Evolutionary conservation across 768 basidiomycete genomes (phyloP).

Genomic region (Termitomyces bulborhizus): DNA sequence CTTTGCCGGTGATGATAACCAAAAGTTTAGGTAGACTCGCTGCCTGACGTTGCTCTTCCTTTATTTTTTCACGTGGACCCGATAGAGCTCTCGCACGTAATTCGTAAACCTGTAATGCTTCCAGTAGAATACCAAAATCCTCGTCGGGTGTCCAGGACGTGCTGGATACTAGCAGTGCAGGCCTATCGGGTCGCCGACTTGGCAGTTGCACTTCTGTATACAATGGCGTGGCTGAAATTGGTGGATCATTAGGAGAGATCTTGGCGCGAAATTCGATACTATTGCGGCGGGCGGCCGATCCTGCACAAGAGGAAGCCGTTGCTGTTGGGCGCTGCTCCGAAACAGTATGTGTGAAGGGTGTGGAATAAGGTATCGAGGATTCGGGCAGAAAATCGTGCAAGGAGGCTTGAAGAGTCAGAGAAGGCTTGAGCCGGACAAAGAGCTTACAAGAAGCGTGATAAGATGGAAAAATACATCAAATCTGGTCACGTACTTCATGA

Average conservation of each 20-base stretch:
- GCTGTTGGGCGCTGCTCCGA: conserved; percentile 18
- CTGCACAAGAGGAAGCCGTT: conserved; percentile 2
- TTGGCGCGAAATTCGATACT: conserved; percentile 12
- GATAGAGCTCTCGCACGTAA: conserved; percentile 32
- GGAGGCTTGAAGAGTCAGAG: conserved; percentile 24
- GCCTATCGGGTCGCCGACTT: conserved; percentile 60
- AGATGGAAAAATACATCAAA: neutral
- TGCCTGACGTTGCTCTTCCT: conserved; percentile 1
- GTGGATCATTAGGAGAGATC: conserved; percentile 11
- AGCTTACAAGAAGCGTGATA: conserved; percentile 28
- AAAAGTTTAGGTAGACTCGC: conserved; percentile 64
- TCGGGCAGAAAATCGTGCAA: conserved; percentile 48
- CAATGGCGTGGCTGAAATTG: conserved; percentile 21
- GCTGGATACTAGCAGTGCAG: conserved; percentile 83
- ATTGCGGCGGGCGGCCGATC: conserved; percentile 9
- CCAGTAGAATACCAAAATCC: conserved; percentile 81
- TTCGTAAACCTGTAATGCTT: conserved; percentile 72
- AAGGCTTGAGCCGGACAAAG: conserved; percentile 40
- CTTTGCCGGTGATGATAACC: conserved; percentile 88
- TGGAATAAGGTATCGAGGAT: conserved; percentile 48
- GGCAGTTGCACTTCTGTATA: conserved; percentile 35
- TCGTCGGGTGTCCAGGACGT: conserved; percentile 99
- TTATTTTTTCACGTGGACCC: conserved; percentile 2
- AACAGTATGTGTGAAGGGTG: conserved; percentile 49
- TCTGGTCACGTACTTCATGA: conserved; percentile 54